Evolutionary conservation across 768 basidiomycete genomes (phyloP).

Genomic region (Leccinum ochraceum): DNA sequence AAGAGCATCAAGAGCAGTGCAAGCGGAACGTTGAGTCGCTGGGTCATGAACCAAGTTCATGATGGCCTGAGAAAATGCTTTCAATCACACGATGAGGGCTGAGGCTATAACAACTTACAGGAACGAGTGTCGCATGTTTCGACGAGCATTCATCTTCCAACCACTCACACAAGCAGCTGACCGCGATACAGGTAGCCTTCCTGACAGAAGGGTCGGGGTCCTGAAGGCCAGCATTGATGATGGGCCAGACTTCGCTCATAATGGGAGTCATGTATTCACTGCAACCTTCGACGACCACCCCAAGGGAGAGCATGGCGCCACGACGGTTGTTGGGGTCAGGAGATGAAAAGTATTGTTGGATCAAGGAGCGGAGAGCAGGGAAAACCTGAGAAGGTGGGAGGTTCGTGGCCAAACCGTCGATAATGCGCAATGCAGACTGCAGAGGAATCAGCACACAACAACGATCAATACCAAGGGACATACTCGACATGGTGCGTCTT

Average conservation of each 20-base stretch:
- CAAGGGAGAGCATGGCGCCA: conserved; percentile 92
- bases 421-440: conserved; percentile 90
- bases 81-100: background rate
- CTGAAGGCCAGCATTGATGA: conserved; percentile 84
- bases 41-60: conserved; percentile 89
- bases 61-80: conserved; percentile 58
- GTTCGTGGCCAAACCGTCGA: conserved; percentile 89
- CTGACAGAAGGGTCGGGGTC: conserved; percentile 85
- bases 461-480: conserved; percentile 27
- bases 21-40: conserved; percentile 88
- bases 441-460: conserved; percentile 8
- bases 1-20: conserved; percentile 94
- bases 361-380: conserved; percentile 82
- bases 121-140: conserved; percentile 82
- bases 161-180: conserved; percentile 97
- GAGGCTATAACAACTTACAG: conserved; percentile 49
- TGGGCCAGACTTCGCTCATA: conserved; percentile 90
- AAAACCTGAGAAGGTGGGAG: conserved; percentile 96
- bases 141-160: conserved; percentile 88
- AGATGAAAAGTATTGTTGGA: conserved; percentile 83
- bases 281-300: conserved; percentile 96
- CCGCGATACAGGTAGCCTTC: conserved; percentile 94
- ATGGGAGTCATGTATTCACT: conserved; percentile 96
- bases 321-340: conserved; percentile 79
- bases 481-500: conserved; percentile 90